A percentile compares a stretch with the other conserved stretches of the same genome.
Conservation (phyloP, 176 grass and related monocot genomes). For the Avena atlantica region DNA sequence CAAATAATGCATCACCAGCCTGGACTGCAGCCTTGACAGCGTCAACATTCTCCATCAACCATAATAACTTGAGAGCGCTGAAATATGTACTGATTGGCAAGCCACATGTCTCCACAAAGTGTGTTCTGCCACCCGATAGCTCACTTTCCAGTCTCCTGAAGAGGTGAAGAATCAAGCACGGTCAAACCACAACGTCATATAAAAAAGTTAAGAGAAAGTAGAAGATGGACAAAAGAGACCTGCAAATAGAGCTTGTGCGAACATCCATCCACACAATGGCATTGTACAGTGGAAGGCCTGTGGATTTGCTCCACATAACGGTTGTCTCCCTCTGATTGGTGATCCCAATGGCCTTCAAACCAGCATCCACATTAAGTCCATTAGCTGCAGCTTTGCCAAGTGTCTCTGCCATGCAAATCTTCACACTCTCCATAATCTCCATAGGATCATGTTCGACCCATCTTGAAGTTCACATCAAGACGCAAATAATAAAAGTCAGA, state of each 20-base stretch:
- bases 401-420: constrained; percentile 65
- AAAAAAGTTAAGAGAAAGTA: background rate
- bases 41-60: constrained; percentile 94
- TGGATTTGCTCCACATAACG: constrained; percentile 93
- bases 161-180: background rate
- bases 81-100: constrained; percentile 96
- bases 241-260: constrained; percentile 88
- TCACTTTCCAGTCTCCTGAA: constrained; percentile 86
- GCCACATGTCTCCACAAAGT: constrained; percentile 80
- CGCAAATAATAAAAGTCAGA: constrained; percentile 9
- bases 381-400: constrained; percentile 59
- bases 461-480: constrained; percentile 47
- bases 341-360: constrained; percentile 79
- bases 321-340: constrained; percentile 98
- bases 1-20: constrained; percentile 78
- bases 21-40: constrained; percentile 62
- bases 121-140: constrained; percentile 69
- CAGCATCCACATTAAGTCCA: constrained; percentile 58
- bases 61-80: constrained; percentile 84
- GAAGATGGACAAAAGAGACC: constrained; percentile 37
- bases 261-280: constrained; percentile 99
- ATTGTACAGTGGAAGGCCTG: constrained; percentile 83
- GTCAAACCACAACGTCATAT: background rate
- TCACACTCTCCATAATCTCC: constrained; percentile 86
- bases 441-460: constrained; percentile 98